These are phyloP conservation scores for Annulohypoxylon stygium DNA, from an alignment of 495 filamentous ascomycete genomes.

Conservation along the genomic window DNA sequence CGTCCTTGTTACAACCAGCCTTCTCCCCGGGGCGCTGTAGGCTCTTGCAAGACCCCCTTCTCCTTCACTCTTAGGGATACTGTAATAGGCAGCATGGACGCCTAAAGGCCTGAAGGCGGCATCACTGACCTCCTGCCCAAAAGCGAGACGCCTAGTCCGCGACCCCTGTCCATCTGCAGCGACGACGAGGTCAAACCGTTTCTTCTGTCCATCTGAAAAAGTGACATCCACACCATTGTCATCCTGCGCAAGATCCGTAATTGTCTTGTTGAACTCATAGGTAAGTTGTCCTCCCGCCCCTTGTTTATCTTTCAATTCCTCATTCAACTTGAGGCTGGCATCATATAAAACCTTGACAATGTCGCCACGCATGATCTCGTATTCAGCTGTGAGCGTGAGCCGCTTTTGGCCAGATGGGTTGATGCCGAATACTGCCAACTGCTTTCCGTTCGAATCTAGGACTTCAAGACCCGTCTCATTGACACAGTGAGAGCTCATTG, in stretches of 20 bases:
- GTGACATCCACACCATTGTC: slow-evolving; percentile 31
- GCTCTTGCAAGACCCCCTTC: slow-evolving; percentile 16
- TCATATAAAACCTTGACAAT: slow-evolving; percentile 60
- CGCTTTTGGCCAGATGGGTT: slow-evolving; percentile 53
- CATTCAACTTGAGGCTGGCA: slow-evolving; percentile 56
- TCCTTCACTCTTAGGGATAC: slow-evolving; percentile 29
- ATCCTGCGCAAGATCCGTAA: slow-evolving; percentile 27
- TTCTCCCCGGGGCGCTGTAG: slow-evolving; percentile 28
- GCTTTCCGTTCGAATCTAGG: slow-evolving; percentile 53
- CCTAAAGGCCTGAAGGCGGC: slow-evolving; percentile 26
- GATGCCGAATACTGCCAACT: slow-evolving; percentile 55
- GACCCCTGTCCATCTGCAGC: slow-evolving; percentile 64
- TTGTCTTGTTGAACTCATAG: slow-evolving; percentile 36
- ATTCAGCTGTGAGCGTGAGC: slow-evolving; percentile 61
- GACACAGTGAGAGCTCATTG: slow-evolving; percentile 55
- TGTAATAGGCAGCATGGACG: slow-evolving; percentile 37
- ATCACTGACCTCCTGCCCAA: slow-evolving; percentile 45
- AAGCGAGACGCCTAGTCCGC: slow-evolving; percentile 54
- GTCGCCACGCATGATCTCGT: slow-evolving; percentile 66
- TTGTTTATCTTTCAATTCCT: slow-evolving; percentile 38
- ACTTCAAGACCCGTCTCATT: slow-evolving; percentile 57
- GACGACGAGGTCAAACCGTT: slow-evolving; percentile 61
- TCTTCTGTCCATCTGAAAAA: slow-evolving; percentile 52
- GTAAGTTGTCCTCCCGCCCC: slow-evolving; percentile 7
- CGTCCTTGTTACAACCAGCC: slow-evolving; percentile 19